Evolutionary conservation across 148 eudicot genomes (phyloP), one percentile per base, ranked within the genome.

Genomic region (Rhododendron henanense): DNA sequence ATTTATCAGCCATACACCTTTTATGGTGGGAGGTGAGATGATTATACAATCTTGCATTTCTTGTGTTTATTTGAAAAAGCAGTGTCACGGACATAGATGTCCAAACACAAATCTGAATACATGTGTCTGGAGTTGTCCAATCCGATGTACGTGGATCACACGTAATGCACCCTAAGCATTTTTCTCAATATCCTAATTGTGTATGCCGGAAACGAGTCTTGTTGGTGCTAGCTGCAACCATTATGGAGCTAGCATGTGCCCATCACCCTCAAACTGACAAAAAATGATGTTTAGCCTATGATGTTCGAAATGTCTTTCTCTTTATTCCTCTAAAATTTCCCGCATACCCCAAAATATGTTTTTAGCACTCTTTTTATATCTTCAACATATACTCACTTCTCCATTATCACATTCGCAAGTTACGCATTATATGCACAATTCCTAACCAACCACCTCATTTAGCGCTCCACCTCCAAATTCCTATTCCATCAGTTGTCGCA

Each of bases 1-100:
- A 91, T 96, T 31, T 96, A 96, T 86, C 88, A 95, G 84, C 96
- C 98, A 9, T 96, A 96, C 90, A 91, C 97, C 78, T 96, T 96
- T 85, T 96, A 96, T 81, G 93, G 96, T 86, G 99, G 99, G 90
- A 95, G 99, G 99, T 96, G 83, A 88, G 89, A 73, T 37, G 23
- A 75, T 75, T 35, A 37, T 8, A 1, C 47, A 41, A 18, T 25
- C 57, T 75, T 50, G 80, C 44, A 33, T 7, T 73, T 75, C 16
- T 67, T 18, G 51, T 71, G 8, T 5, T 28, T 71, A 14, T 31
- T 67, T 25, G 33, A 67, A 67, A 47, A 10, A 10, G 74, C 9
- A 59, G 2, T 19, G 25, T 59, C 65, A 59, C 25, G 7, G 7
- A 59, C 65, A 59, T n/a, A 19, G 2, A 19, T 59, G 65, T 59